A percentile compares a stretch with the other conserved stretches of the same genome.
These are phyloP conservation scores for Suillus discolor DNA, from an alignment of 768 basidiomycete genomes.

Conservation along the genomic window DNA sequence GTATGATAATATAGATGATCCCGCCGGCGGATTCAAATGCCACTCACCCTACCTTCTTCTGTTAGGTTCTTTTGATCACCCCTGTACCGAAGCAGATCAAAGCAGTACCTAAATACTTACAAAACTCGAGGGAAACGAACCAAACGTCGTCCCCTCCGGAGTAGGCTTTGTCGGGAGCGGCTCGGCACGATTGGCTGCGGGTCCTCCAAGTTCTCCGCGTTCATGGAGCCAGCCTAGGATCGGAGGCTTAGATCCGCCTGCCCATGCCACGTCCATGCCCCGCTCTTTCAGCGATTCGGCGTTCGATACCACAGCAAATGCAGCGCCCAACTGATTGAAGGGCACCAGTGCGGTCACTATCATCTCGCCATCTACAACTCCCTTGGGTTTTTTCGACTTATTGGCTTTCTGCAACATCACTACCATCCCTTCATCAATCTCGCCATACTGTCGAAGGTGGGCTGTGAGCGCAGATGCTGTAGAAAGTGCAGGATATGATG, in stretches of 20 bases:
- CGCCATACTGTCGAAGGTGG: constrained; percentile 63
- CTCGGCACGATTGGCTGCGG: constrained; percentile 13
- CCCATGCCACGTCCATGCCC: constrained; percentile 76
- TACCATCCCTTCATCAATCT: constrained; percentile 62
- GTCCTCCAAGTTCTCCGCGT: constrained; percentile 59
- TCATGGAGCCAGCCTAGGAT: constrained; percentile 74
- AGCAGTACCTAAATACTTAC: too few species aligned
- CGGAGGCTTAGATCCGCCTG: constrained; percentile 68
- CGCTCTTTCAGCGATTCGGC: constrained; percentile 50
- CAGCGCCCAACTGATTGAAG: constrained; percentile 74
- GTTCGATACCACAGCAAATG: constrained; percentile 75
- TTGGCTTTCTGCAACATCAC: constrained; percentile 68
- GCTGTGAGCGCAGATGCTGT: constrained; percentile 24
- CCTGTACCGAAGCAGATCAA: too few species aligned
- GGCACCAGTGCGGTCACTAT: constrained; percentile 73
- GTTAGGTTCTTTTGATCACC: too few species aligned
- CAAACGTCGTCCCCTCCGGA: constrained; percentile 41
- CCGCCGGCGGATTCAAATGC: too few species aligned
- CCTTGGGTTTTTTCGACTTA: constrained; percentile 39
- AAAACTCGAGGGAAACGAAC: constrained; percentile 54
- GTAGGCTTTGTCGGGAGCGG: constrained; percentile 25
- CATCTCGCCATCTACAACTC: constrained; percentile 45
- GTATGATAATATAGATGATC: background rate
- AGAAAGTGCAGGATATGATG: constrained; percentile 44
- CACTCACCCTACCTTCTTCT: too few species aligned